Base-by-base conservation (phyloP, 352 stramenopile genomes). In the Phytopythium aichiense region DNA sequence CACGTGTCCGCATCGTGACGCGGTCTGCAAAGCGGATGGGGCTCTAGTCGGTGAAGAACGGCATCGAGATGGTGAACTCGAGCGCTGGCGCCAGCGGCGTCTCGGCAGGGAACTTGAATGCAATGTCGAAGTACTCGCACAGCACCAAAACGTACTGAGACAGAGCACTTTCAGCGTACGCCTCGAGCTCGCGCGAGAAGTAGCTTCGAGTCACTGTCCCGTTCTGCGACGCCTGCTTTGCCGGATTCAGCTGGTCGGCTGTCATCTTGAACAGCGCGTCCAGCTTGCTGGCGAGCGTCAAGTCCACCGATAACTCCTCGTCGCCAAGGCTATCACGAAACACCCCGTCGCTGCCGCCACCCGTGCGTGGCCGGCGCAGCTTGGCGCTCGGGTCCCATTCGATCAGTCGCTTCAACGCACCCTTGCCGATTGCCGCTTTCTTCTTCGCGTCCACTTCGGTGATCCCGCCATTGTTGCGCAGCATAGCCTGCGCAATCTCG, bases 201-300 rank as follows among this genome's bases (percentile, higher is more conserved):
- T 95, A 91, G 15, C 54, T 18, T 20, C 20, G 46, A 1, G n/a
- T 6, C n/a, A 59, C 56, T 18, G 53, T 49, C 5, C 18, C 53
- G 37, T 58, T 65, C 6, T 28, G 30, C 28, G 37, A 16, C 46
- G 7, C 16, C 25, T 28, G 38, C 37, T 72, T 76, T 6, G 56
- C 40, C 13, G 65, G 65, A 46, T 77, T 57, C 58, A 93, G 76
- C 59, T 95, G 86, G 56, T 93, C 86, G 0, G 86, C 82, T 48
- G 92, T 71, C 86, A 95, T 95, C 64, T 93, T 95, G 61, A 95
- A 87, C 45, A 89, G 81, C 35, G 84, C 83, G 61, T 95, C 86
- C 25, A 95, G 60, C 61, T 95, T 95, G 69, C 84, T 93, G 6
- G 73, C 75, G 23, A 95, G 86, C 4, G 83, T 87, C 23, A 95